These are phyloP conservation scores for Inonotus obliquus DNA, from an alignment of 1,284 basidiomycete species.

Conservation along the genomic window DNA sequence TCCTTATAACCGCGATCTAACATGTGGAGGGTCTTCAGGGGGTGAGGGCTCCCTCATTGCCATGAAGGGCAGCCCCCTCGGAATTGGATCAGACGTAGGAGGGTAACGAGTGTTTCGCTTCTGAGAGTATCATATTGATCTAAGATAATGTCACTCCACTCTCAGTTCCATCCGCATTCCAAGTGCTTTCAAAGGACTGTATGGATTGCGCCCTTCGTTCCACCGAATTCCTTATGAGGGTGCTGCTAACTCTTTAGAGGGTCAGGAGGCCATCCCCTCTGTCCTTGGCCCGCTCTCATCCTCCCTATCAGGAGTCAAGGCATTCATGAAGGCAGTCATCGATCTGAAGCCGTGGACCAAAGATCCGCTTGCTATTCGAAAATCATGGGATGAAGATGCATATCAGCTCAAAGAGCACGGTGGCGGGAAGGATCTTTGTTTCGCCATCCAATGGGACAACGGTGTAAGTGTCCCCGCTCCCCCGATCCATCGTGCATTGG, in stretches of 20 bases:
- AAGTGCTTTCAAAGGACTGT: slow-evolving; percentile 59
- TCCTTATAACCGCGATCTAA: slow-evolving; percentile 49
- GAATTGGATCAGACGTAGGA: slow-evolving; percentile 68
- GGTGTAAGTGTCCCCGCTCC: slow-evolving; percentile 65
- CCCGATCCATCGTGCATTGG: slow-evolving; percentile 61
- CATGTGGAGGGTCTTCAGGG: slow-evolving; percentile 56
- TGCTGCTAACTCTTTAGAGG: slow-evolving; percentile 56
- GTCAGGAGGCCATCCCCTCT: slow-evolving; percentile 66
- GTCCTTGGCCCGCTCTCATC: slow-evolving; percentile 70
- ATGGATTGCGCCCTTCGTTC: slow-evolving; percentile 66
- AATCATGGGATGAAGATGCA: slow-evolving; percentile 59
- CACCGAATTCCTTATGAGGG: slow-evolving; percentile 69
- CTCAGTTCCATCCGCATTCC: slow-evolving; percentile 66
- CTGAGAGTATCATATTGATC: neutral
- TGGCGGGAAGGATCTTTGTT: slow-evolving; percentile 50
- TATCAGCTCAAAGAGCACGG: slow-evolving; percentile 59
- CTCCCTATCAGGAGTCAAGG: slow-evolving; percentile 52
- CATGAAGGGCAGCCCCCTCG: slow-evolving; percentile 54
- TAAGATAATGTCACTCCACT: neutral
- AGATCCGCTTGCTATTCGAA: slow-evolving; percentile 60
- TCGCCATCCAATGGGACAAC: slow-evolving; percentile 62
- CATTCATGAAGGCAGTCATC: slow-evolving; percentile 58
- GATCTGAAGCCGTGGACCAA: slow-evolving; percentile 60
- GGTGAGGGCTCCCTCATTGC: slow-evolving; percentile 55
- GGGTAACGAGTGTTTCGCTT: slow-evolving; percentile 33